Conservation (phyloP, 1,284 basidiomycete genomes). For the Quambalaria eucalypti region DNA sequence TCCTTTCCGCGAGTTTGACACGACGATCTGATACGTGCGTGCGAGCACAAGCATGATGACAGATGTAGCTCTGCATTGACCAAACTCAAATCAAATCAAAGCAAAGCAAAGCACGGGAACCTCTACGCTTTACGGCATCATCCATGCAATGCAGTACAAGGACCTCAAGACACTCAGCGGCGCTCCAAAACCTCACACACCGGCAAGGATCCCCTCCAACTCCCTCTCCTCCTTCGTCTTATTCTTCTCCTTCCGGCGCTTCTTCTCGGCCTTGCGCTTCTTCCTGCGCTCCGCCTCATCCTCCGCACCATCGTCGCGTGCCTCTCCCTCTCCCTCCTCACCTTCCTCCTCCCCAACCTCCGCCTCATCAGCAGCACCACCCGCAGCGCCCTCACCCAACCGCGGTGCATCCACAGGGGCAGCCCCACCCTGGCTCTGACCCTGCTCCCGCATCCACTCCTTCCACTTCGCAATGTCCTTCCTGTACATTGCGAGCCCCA, state of each 20-base stretch:
- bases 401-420: background rate
- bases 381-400: too few species aligned
- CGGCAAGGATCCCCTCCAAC: constrained; percentile 20
- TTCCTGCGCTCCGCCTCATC: background rate
- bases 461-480: constrained; percentile 33
- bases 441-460: too few species aligned
- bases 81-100: too few species aligned
- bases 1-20: too few species aligned
- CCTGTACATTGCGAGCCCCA: constrained; percentile 34
- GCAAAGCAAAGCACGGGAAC: too few species aligned
- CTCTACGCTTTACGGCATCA: too few species aligned
- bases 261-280: constrained; percentile 6
- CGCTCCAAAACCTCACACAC: constrained; percentile 8
- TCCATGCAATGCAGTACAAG: too few species aligned
- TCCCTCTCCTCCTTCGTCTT: constrained; percentile 18
- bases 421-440: background rate
- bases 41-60: too few species aligned
- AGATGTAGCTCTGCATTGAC: too few species aligned
- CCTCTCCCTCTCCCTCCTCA: background rate
- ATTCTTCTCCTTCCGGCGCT: constrained; percentile 4
- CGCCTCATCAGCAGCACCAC: constrained; percentile 1
- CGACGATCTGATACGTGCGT: too few species aligned
- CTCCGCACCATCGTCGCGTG: background rate
- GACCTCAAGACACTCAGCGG: background rate
- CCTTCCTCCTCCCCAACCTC: background rate